Conservation (phyloP, 495 filamentous ascomycete species). For the Xylaria scruposa region DNA sequence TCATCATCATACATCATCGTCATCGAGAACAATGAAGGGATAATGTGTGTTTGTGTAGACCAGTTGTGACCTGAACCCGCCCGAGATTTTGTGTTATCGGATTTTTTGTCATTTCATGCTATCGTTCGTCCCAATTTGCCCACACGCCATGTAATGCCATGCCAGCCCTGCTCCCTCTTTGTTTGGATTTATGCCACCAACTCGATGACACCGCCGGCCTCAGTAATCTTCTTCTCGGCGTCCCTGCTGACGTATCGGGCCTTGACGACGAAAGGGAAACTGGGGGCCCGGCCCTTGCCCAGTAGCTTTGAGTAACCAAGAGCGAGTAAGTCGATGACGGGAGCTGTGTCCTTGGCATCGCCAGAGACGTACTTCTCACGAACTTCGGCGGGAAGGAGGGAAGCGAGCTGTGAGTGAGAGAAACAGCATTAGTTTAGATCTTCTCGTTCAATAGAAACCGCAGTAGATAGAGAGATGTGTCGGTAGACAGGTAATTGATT, state of each 20-base stretch:
- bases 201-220: conserved; percentile 89
- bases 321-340: conserved; percentile 89
- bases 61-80: conserved; percentile 19
- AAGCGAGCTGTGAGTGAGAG: conserved; percentile 11
- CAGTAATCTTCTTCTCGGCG: conserved; percentile 95
- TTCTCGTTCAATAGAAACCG: neutral
- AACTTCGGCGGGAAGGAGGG: conserved; percentile 71
- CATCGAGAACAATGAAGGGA: conserved; percentile 11
- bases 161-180: neutral
- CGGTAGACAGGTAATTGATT: neutral
- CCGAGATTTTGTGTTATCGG: conserved; percentile 25
- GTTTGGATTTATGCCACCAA: conserved; percentile 77
- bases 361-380: conserved; percentile 81
- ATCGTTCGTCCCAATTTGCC: conserved; percentile 25
- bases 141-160: conserved; percentile 12
- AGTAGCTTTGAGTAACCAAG: conserved; percentile 94
- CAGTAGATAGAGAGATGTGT: neutral
- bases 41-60: conserved; percentile 14
- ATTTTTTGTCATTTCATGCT: conserved; percentile 29
- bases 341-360: conserved; percentile 78
- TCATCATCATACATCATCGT: conserved; percentile 23
- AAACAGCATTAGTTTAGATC: neutral
- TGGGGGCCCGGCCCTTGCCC: conserved; percentile 88
- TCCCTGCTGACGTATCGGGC: conserved; percentile 86
- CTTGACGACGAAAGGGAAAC: conserved; percentile 85